Conservation (phyloP, 2,329 filamentous ascomycete species). For the Stemphylium vesicarium region DNA sequence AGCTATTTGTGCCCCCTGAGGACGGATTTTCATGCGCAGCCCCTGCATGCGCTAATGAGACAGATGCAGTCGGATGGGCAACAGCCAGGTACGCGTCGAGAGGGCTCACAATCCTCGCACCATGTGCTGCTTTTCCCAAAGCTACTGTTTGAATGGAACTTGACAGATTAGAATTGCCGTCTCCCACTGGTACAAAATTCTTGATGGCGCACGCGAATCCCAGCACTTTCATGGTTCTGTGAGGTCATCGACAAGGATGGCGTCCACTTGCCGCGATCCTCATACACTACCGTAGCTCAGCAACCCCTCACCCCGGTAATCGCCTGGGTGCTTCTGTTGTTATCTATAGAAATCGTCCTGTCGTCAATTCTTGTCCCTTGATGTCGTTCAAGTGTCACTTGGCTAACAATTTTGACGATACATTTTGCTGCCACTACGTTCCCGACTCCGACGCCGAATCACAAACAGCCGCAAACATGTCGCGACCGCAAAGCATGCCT, state of each 20-base stretch:
- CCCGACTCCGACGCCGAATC: conserved; percentile 1
- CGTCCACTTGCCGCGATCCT: conserved; percentile 29
- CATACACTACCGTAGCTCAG: conserved; percentile 18
- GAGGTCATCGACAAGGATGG: conserved; percentile 47
- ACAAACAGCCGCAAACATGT: conserved; percentile 20
- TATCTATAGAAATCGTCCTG: neutral
- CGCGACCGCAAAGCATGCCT: conserved; percentile 45
- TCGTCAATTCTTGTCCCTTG: conserved; percentile 6
- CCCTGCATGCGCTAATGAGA: conserved; percentile 15
- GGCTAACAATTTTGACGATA: conserved; percentile 16
- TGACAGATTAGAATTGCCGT: conserved; percentile 1
- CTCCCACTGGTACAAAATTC: conserved; percentile 7
- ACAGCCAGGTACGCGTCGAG: conserved; percentile 3
- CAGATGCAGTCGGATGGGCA: conserved; percentile 7
- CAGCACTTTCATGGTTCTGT: conserved; percentile 19
- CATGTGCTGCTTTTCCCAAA: conserved; percentile 10
- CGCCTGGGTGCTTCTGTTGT: conserved; percentile 1
- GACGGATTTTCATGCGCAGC: conserved; percentile 1
- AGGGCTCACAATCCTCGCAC: neutral
- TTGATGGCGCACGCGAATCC: conserved; percentile 11
- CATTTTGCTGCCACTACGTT: conserved; percentile 11
- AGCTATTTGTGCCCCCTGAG: conserved; percentile 7
- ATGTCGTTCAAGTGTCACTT: conserved; percentile 17
- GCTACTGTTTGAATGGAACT: conserved; percentile 6
- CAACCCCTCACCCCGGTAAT: conserved; percentile 6